Evolutionary conservation across 2,329 filamentous ascomycete genomes (phyloP).

Genomic region (Aureobasidium zeae): DNA sequence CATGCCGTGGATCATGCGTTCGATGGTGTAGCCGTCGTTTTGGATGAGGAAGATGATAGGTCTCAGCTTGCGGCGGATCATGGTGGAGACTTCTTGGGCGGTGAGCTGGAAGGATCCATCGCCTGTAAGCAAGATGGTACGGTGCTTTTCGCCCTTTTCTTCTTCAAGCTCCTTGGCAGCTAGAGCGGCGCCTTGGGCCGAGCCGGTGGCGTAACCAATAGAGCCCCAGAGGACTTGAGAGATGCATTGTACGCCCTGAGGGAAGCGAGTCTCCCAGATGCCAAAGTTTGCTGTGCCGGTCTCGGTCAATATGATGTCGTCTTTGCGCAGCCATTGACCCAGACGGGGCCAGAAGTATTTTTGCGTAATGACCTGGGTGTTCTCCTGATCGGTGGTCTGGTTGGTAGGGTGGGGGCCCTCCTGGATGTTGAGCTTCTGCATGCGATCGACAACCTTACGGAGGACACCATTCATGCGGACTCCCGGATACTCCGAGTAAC

Average conservation of each 20-base stretch:
- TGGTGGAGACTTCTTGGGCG: conserved; percentile 56
- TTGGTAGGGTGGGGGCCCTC: conserved; percentile 34
- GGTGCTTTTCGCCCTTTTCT: conserved; percentile 14
- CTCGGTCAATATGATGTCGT: conserved; percentile 24
- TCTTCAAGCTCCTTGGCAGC: conserved; percentile 27
- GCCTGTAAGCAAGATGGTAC: conserved; percentile 68
- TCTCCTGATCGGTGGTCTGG: conserved; percentile 13
- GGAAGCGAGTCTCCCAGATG: conserved; percentile 42
- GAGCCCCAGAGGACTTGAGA: conserved; percentile 25
- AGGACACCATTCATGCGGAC: conserved; percentile 58
- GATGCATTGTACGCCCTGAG: conserved; percentile 52
- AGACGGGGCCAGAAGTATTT: conserved; percentile 21
- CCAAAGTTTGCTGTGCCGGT: conserved; percentile 39
- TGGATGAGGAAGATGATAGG: conserved; percentile 37
- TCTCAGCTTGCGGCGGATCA: conserved; percentile 39
- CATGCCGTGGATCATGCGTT: conserved; percentile 39
- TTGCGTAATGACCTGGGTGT: conserved; percentile 19
- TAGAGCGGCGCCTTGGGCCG: conserved; percentile 21
- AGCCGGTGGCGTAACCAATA: conserved; percentile 26
- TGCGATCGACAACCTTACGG: conserved; percentile 54
- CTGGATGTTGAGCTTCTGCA: conserved; percentile 49
- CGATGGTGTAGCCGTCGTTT: conserved; percentile 41
- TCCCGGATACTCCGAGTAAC: conserved; percentile 59
- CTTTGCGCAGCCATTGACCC: conserved; percentile 18
- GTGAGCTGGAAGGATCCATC: conserved; percentile 74